phyloP scores from a whole-genome alignment of 225 moss, liverwort and hornwort species.

The Asterella californica region DNA sequence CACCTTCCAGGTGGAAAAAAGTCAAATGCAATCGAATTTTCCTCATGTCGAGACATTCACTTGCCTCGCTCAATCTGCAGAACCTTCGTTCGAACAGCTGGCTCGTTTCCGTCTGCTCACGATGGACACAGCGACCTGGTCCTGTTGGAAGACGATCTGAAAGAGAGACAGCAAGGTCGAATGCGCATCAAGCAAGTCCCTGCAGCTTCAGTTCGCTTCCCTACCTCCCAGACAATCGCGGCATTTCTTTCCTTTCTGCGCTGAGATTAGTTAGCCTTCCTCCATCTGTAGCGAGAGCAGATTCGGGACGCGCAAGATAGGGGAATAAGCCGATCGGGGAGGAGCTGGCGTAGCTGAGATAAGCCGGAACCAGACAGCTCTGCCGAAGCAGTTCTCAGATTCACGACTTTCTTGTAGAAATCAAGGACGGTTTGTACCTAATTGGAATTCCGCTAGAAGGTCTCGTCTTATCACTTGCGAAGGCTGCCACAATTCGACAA shows the following conservation, averaged over 20 bases:
- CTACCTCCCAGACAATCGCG: background rate
- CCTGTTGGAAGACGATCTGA: background rate
- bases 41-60: background rate
- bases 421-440: background rate
- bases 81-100: background rate
- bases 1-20: background rate
- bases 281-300: background rate
- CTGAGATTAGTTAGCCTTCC: background rate
- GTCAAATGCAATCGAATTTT: background rate
- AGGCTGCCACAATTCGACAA: constrained; percentile 5
- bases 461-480: background rate
- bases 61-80: background rate
- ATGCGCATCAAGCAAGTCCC: background rate
- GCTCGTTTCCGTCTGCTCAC: background rate
- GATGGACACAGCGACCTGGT: background rate
- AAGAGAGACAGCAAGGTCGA: background rate
- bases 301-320: background rate
- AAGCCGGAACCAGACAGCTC: background rate
- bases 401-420: background rate
- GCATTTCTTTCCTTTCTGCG: background rate
- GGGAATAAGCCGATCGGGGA: background rate
- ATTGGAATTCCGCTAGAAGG: background rate
- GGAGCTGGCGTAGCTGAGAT: background rate
- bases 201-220: background rate
- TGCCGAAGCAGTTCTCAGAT: background rate